Conservation (phyloP, 2,329 filamentous ascomycete species). For the Malbranchea cinnamomea region DNA sequence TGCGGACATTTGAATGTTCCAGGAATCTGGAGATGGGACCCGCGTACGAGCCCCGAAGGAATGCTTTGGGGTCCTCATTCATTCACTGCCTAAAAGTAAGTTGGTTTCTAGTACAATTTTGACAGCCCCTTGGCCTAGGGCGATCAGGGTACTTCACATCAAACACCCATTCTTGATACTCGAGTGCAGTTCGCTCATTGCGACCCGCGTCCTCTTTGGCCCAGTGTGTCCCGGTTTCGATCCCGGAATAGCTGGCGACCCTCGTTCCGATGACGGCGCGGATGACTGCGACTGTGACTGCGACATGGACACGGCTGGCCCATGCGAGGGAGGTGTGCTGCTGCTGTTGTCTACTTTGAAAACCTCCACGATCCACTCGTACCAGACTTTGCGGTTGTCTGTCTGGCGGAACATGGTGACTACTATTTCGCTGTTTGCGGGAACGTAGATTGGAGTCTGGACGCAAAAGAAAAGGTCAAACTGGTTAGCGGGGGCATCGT, state of each 20-base stretch:
- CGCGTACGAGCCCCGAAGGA: too few relatives aligned
- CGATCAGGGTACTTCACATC: constrained; percentile 30
- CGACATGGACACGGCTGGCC: constrained; percentile 10
- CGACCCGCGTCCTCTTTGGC: constrained; percentile 16
- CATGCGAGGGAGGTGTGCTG: too few relatives aligned
- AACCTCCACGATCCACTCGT: constrained; percentile 91
- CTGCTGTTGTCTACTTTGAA: too few relatives aligned
- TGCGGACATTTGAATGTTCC: too few relatives aligned
- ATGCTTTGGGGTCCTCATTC: too few relatives aligned
- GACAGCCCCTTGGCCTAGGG: too few relatives aligned
- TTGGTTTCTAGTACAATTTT: too few relatives aligned
- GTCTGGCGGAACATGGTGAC: constrained; percentile 94
- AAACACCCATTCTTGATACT: constrained; percentile 35
- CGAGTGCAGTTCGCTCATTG: constrained; percentile 33
- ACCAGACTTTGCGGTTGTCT: constrained; percentile 93
- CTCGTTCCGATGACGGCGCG: neutral
- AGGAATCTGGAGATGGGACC: too few relatives aligned
- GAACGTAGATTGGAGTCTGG: constrained; percentile 75
- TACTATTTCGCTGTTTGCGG: constrained; percentile 69
- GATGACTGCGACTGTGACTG: constrained; percentile 1
- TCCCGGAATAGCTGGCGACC: neutral
- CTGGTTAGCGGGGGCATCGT: neutral
- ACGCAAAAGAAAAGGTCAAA: constrained; percentile 8
- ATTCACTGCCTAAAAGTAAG: too few relatives aligned
- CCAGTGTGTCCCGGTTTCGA: neutral